A percentile compares a stretch with the other conserved stretches of the same genome.
Evolutionary conservation across 257 asterid genomes (phyloP).

Genomic region (Phtheirospermum japonicum): DNA sequence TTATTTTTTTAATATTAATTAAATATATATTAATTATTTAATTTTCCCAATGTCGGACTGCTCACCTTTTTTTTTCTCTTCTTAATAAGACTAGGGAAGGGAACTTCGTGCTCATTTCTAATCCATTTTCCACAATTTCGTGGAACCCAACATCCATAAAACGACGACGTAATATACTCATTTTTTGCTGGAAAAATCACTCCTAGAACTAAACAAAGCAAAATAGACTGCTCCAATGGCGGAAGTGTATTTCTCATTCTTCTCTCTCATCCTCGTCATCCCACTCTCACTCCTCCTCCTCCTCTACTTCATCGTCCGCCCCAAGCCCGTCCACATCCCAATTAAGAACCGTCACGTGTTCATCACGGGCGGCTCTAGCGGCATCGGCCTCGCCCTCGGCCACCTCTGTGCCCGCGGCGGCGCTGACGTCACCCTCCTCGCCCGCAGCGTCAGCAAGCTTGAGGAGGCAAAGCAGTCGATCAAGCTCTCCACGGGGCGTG

Average conservation of each 20-base stretch:
- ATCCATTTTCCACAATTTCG: no score
- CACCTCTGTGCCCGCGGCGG: constrained; percentile 65
- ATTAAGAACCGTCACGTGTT: constrained; percentile 84
- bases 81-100: no score
- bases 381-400: constrained; percentile 91
- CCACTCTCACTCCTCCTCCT: constrained; percentile 55
- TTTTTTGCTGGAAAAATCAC: background rate
- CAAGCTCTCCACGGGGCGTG: constrained; percentile 80
- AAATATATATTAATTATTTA: no score
- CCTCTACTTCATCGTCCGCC: constrained; percentile 69
- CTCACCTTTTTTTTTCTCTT: no score
- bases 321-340: constrained; percentile 58
- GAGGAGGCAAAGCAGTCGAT: constrained; percentile 73
- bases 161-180: constrained; percentile 1
- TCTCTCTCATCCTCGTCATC: constrained; percentile 49
- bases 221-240: constrained; percentile 39
- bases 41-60: no score
- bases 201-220: background rate
- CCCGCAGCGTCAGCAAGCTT: constrained; percentile 62
- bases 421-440: constrained; percentile 73
- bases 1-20: no score
- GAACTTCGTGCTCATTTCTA: no score
- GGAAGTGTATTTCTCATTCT: constrained; percentile 39
- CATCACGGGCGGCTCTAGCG: constrained; percentile 98
- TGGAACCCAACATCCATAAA: background rate